Evolutionary conservation across 805 yeast genomes (phyloP).

Genomic region (Clavispora phyllophila): DNA sequence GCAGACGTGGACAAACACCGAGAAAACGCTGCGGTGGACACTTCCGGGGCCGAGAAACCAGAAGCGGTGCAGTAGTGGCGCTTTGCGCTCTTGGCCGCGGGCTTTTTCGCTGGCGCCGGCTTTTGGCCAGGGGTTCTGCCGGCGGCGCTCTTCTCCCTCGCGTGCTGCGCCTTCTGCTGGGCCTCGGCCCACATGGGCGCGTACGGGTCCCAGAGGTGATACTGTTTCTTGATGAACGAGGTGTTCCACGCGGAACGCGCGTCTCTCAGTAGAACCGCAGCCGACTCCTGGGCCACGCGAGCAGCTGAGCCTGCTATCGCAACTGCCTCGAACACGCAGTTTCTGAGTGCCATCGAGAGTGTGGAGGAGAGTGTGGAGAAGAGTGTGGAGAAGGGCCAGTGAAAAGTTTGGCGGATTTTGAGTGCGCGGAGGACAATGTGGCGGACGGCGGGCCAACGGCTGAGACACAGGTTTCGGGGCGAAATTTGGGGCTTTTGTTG

Average conservation of each 20-base stretch:
- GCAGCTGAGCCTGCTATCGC: conserved; percentile 23
- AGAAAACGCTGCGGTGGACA: no score
- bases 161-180: conserved; percentile 6
- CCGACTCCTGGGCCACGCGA: conserved; percentile 17
- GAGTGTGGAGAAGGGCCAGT: not conserved
- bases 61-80: not conserved
- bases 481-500: no score
- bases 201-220: conserved; percentile 16
- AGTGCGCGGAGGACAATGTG: not conserved
- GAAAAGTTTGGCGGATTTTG: not conserved
- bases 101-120: not conserved
- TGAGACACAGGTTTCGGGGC: no score
- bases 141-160: no score
- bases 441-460: not conserved
- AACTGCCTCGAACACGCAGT: conserved; percentile 18
- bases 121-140: no score
- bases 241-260: conserved; percentile 15
- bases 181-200: conserved; percentile 21
- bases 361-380: not conserved
- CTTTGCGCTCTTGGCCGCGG: not conserved
- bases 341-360: conserved; percentile 15
- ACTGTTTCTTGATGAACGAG: conserved; percentile 19
- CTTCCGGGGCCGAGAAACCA: no score
- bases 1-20: no score
- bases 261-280: conserved; percentile 17